Evolutionary conservation across 805 yeast species (phyloP), one percentile per base, ranked within the genome.

Genomic region (Myxozyma monticola): DNA sequence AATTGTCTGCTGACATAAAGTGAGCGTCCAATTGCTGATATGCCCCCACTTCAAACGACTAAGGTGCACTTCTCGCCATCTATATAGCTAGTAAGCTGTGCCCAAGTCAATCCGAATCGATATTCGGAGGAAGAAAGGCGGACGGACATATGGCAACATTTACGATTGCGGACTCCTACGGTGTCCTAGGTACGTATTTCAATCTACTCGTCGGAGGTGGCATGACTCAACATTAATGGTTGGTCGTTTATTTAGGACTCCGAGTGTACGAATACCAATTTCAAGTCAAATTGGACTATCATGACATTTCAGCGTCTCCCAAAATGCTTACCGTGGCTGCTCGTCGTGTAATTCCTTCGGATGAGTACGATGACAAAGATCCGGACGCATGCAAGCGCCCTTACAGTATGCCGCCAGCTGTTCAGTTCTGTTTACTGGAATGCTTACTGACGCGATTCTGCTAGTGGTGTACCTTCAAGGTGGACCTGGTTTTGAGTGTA

Each of bases 401-500:
- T 4, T 54, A 42, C 46, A 37, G 59, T 54, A 41, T 17, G 58
- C n/a, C 7, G 7, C 17, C 28, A n/a, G 36, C 18, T n/a, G 20
- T 17, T 33, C 8, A 33, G 20, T 33, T 33, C 14, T 14, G 15
- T 7, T 8, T 17, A 7, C 6, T 26, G 29, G 7, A 8, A n/a
- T 33, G 36, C 20, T 33, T 6, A 33, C 36, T 33, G 20, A 17
- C 8, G 15, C 7, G 7, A 8, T n/a, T 6, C 8, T 12, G 15
- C 17, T 42, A 54, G 59, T 55, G 36, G 51, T 55, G 2, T 55
- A 50, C 41, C 41, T 55, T 5, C 59, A 55, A 29, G 59, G 59
- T 3, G 59, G 59, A 9, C 59, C 59, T 2, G 59, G 59, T 10
- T 55, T 53, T 37, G 59, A 55, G 38, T 55, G 59, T 53, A 26